Evolutionary conservation across 73 alveolate species (phyloP).

Genomic region (Paramecium biaurelia): DNA sequence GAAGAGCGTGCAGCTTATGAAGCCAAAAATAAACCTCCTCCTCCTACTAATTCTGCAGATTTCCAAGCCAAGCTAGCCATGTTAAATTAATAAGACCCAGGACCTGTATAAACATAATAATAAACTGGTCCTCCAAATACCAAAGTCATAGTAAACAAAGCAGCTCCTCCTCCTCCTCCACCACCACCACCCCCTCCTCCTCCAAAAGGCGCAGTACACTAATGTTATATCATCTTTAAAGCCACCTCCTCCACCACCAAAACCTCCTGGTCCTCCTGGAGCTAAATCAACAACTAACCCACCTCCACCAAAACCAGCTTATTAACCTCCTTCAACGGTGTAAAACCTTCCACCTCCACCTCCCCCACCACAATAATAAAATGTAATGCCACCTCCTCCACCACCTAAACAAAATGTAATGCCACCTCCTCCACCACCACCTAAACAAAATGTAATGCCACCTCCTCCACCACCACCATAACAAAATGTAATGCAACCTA

Average conservation of each 20-base stretch:
- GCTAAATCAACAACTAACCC: background rate
- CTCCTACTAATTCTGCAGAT: conserved; percentile 13
- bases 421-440: conserved; percentile 22
- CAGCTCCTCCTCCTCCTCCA: conserved; percentile 24
- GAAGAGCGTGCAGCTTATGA: conserved; percentile 32
- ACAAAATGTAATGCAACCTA: background rate
- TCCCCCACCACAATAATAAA: background rate
- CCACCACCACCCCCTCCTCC: conserved; percentile 54
- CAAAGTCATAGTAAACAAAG: background rate
- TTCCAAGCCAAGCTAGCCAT: background rate
- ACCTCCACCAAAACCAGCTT: background rate
- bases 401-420: background rate
- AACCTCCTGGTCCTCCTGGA: background rate
- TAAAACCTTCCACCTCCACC: background rate
- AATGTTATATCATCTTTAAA: background rate
- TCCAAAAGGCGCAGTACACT: background rate
- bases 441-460: background rate
- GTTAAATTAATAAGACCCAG: background rate
- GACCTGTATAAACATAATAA: background rate
- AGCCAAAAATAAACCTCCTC: background rate
- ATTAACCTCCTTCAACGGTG: background rate
- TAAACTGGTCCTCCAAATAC: background rate
- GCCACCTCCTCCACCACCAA: conserved; percentile 34
- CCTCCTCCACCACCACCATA: conserved; percentile 30
- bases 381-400: background rate